These are phyloP conservation scores for Funneliformis mosseae DNA, from an alignment of 192 early-diverging fungal genomes.

Conservation along the genomic window DNA sequence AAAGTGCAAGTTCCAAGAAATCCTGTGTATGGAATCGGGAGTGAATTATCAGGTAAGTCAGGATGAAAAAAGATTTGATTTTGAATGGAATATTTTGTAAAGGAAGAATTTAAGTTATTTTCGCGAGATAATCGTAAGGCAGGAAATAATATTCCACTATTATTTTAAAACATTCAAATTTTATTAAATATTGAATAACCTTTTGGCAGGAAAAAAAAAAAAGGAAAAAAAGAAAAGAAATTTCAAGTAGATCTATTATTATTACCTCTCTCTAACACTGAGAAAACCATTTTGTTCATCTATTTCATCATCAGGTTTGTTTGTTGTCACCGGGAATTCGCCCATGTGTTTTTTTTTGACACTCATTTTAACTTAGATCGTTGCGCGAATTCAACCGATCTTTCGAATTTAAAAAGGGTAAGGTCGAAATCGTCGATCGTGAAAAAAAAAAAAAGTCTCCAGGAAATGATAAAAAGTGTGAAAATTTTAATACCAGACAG, in stretches of 20 bases:
- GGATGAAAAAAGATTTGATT: slow-evolving; percentile 31
- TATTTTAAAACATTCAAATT: background rate
- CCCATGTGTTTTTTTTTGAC: background rate
- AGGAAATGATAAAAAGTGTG: too few species aligned
- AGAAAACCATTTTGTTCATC: background rate
- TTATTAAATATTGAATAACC: background rate
- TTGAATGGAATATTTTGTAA: slow-evolving; percentile 39
- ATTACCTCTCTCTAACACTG: background rate
- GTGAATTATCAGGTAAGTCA: slow-evolving; percentile 26
- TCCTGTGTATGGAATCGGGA: background rate
- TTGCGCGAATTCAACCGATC: background rate
- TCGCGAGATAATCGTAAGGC: slow-evolving; percentile 47
- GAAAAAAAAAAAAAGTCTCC: background rate
- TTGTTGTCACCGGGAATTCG: background rate
- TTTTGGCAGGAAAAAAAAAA: too few species aligned
- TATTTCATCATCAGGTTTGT: background rate
- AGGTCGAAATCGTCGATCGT: background rate
- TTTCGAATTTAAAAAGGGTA: background rate
- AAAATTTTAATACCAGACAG: background rate
- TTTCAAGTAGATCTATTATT: background rate
- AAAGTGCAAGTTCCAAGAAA: slow-evolving; percentile 26
- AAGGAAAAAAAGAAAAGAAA: too few species aligned
- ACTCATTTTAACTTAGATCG: background rate
- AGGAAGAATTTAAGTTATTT: slow-evolving; percentile 38
- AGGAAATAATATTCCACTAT: slow-evolving; percentile 43